phyloP scores from a whole-genome alignment of 2,329 filamentous ascomycete genomes.

The Teratosphaeria viscida region DNA sequence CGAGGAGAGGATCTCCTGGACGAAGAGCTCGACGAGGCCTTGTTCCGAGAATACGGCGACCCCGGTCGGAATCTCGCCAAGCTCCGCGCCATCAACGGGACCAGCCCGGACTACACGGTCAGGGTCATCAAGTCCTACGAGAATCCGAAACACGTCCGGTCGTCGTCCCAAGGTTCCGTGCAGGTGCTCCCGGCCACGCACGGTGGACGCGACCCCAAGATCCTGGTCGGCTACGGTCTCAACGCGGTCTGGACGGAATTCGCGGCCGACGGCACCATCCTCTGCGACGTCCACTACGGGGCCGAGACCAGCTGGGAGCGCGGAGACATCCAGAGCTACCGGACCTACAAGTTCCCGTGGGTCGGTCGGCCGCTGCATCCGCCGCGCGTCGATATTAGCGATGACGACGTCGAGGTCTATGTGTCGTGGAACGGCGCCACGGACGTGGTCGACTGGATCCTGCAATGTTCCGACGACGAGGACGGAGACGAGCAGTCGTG shows the following conservation, averaged over 20 bases:
- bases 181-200: slow-evolving; percentile 42
- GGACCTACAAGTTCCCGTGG: slow-evolving; percentile 44
- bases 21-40: background rate
- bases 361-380: slow-evolving; percentile 26
- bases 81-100: slow-evolving; percentile 17
- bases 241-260: slow-evolving; percentile 30
- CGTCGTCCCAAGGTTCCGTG: slow-evolving; percentile 40
- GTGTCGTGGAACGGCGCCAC: slow-evolving; percentile 44
- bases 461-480: slow-evolving; percentile 37
- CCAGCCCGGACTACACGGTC: slow-evolving; percentile 18
- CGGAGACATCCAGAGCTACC: slow-evolving; percentile 40
- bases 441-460: slow-evolving; percentile 36
- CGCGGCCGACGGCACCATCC: slow-evolving; percentile 33
- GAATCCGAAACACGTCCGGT: slow-evolving; percentile 23
- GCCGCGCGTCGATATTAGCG: slow-evolving; percentile 21
- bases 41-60: slow-evolving; percentile 1
- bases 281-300: slow-evolving; percentile 43
- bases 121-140: slow-evolving; percentile 20
- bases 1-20: background rate
- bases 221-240: slow-evolving; percentile 46
- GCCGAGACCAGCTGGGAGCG: slow-evolving; percentile 17
- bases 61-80: slow-evolving; percentile 21
- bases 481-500: slow-evolving; percentile 9
- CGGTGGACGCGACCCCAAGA: slow-evolving; percentile 30
- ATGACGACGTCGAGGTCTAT: slow-evolving; percentile 29